phyloP scores from a whole-genome alignment of 129 eudicot species.

The Tagetes patula region DNA sequence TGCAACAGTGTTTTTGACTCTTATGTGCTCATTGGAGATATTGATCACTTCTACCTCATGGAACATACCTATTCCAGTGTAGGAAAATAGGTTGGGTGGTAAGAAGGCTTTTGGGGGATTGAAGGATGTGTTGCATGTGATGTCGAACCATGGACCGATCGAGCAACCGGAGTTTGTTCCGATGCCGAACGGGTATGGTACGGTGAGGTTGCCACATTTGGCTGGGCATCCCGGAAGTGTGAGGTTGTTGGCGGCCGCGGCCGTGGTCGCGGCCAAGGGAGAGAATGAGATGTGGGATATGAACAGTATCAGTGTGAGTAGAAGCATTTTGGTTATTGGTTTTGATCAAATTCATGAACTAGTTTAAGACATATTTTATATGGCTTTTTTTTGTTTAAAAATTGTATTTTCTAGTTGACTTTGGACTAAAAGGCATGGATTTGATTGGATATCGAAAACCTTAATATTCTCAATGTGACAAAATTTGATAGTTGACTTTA shows the following conservation, averaged over 20 bases:
- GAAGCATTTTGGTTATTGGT: background rate
- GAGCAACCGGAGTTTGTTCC: conserved; percentile 20
- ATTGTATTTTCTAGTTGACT: background rate
- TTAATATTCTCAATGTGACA: too few species aligned
- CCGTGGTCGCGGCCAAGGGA: background rate
- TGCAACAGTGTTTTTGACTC: background rate
- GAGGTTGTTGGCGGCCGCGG: background rate
- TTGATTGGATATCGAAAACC: too few species aligned
- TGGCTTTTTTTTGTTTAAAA: background rate
- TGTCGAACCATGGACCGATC: conserved; percentile 21
- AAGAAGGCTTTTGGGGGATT: conserved; percentile 16
- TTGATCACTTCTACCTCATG: background rate
- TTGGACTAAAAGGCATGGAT: too few species aligned
- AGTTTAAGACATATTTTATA: background rate
- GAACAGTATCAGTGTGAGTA: background rate
- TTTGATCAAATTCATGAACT: background rate
- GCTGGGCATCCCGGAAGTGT: background rate
- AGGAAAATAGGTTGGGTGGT: background rate
- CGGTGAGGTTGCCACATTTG: conserved; percentile 28
- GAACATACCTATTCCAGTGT: background rate
- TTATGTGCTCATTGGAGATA: conserved; percentile 25
- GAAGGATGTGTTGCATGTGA: conserved; percentile 25
- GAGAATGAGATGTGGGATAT: background rate
- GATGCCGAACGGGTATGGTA: conserved; percentile 35
- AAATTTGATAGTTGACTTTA: too few species aligned